Evolutionary conservation across 1,284 basidiomycete species (phyloP), one percentile per base, ranked within the genome.

Genomic region (Sphagnurus paluster): DNA sequence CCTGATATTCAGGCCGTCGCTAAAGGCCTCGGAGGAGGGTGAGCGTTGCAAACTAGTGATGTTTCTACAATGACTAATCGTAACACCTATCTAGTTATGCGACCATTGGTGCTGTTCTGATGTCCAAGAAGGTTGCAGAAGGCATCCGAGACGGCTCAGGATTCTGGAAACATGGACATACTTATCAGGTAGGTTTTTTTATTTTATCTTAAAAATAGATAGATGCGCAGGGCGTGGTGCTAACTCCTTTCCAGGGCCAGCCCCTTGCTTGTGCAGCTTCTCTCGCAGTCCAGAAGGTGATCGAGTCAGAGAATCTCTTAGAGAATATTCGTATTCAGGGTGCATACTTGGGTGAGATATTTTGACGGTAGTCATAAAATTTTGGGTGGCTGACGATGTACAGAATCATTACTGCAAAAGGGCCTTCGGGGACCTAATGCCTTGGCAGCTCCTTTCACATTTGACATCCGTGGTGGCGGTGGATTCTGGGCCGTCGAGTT

Each of bases 11-110:
- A 93, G 65, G 87, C 87, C 6, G 74, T 93, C 34, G 91, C 90
- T 1, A 93, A 94, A 63, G 90, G 90, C 8, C 77, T 93, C 6
- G 90, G 89, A 49, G 91, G 90, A 65, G 91, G 89, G 84, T 87
- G 59, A 57, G 77, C 60, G 14, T 14, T 35, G 21, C 35, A 16
- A 17, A n/a, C 9, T 23, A 24, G 4, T 14, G 4, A 21, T 32
- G 19, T 10, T 30, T 11, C 10, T 5, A 42, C 19, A 20, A 19
- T 49, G 8, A 14, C 33, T 36, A 48, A 25, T 23, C 11, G 23
- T 10, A n/a, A n/a, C n/a, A n/a, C n/a, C n/a, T n/a, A 13, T 42
- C 28, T 56, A 89, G 88, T 17, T 93, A 92, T 66, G 86, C 79
- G 5, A 75, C 89, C n/a, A 90, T 93, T 42, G 88, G 88, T 10